Evolutionary conservation across 2,329 filamentous ascomycete species (phyloP), one percentile per base, ranked within the genome.

Genomic region (Claviceps cyperi): DNA sequence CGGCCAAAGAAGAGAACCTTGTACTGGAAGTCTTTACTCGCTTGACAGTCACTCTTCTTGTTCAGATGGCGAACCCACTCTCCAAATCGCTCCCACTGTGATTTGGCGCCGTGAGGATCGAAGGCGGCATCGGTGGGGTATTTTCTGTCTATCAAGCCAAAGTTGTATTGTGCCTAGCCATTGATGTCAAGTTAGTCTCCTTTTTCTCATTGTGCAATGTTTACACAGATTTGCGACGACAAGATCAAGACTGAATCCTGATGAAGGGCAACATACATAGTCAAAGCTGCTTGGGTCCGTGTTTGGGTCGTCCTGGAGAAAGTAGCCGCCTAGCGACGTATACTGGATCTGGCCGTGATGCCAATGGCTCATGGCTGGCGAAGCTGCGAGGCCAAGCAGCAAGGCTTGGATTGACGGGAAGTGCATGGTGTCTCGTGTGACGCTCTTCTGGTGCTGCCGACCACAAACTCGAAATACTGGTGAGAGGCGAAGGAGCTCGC

Each of bases 1-100:
- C 84, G 77, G 3, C 77, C 82, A 62, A 85, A 70, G 63, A 81
- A 81, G 32, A 87, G 60, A 9, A 88, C 70, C 58, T 83, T 82
- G 68, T 84, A 86, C 32, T 71, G 66, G 14, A 74, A 71, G 46
- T 68, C 71, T 9, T 63, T 61, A n/a, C 71, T 61, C 3, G 61
- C 57, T 35, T 50, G 48, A 48, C 64, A 63, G 28, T 61, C 56
- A 11, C 55, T 53, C 65, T 82, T 82, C 37, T 86, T 53, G 65
- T 82, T 82, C 38, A 86, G 61, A 22, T 69, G 65, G 19, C 69
- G 58, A 28, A 86, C 71, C 57, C 80, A 80, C 52, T 74, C 62
- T 41, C 69, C 67, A 51, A 86, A 82, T n/a, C 77, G 73, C 62
- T 81, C 68, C 82, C 82, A 86, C 61, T 78, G 78, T 0, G 76